Evolutionary conservation across 129 eudicot species (phyloP).

Genomic region (Cynara cardunculus): DNA sequence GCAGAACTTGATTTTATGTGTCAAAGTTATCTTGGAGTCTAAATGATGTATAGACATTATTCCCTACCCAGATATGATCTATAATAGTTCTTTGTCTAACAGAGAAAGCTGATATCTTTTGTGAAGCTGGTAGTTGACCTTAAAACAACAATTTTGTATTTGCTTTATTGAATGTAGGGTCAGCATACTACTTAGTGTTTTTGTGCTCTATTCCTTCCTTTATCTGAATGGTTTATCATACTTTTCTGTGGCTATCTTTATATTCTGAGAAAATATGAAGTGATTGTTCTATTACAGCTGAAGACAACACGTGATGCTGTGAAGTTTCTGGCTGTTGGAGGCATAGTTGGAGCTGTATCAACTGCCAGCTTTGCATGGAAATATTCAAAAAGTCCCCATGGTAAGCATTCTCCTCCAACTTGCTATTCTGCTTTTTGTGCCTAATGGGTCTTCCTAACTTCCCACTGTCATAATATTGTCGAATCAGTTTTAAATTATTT

Average conservation of each 20-base stretch:
- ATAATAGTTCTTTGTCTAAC: background rate
- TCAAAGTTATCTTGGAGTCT: background rate
- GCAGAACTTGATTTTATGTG: background rate
- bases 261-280: background rate
- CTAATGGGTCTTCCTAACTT: background rate
- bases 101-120: background rate
- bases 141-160: background rate
- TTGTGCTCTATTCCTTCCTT: background rate
- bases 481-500: background rate
- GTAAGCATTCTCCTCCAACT: conserved; percentile 20
- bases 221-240: background rate
- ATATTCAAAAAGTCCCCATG: conserved; percentile 75
- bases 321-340: conserved; percentile 45
- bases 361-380: conserved; percentile 74
- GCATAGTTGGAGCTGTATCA: conserved; percentile 62
- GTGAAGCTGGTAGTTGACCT: background rate
- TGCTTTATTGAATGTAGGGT: background rate
- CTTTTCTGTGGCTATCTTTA: background rate
- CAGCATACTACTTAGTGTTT: background rate
- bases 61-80: background rate
- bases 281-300: conserved; percentile 23
- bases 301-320: conserved; percentile 60
- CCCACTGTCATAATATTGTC: background rate
- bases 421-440: background rate
- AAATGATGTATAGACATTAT: background rate